Base-by-base conservation (phyloP, 805 yeast genomes). In the Monosporozyma solicola region DNA sequence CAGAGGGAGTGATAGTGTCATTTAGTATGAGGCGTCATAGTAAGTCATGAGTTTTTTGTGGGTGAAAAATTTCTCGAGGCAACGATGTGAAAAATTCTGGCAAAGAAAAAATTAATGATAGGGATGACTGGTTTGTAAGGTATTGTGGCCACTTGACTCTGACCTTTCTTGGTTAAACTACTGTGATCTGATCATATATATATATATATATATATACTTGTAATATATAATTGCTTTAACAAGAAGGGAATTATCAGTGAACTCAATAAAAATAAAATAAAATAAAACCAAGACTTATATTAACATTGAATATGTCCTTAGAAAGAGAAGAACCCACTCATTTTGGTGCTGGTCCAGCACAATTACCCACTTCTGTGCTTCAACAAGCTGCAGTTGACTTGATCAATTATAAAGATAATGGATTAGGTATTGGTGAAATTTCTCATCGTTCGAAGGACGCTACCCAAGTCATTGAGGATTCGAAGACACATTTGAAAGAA, bases 271-370 rank as follows among this genome's bases (percentile, higher is more conserved):
- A 20, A 20, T 20, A 20, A 20, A 20, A 20, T 20, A 20, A 20
- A 20, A 20, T 20, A 20, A 20, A 20, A 20, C 20, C 20, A 20
- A 20, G 20, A 20, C 20, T 20, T 20, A 20, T 20, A 20, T 20
- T 20, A 5, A 16, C 2, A 20, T 16, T 8, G n/a, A 32, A 32
- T 5, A 47, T 47, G 49, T 35, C 52, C 7, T 50, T 83, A 51
- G 77, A 79, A 48, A 80, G 92, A 74, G 83, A 77, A 67, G 83
- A 83, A 63, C 89, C 90, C 53, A 74, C 80, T 64, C 87, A 94
- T 68, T 94, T 89, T 64, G 99, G 98, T 53, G 98, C 99, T n/a
- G 99, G 99, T 13, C 99, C 99, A 49, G 99, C 99, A 1, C 78
- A 84, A 51, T 76, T 94, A 46, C 97, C 98, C 35, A 82, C 92